These are phyloP conservation scores for Dactylorhiza incarnata DNA, from an alignment of 106 monocot genomes.

Conservation along the genomic window DNA sequence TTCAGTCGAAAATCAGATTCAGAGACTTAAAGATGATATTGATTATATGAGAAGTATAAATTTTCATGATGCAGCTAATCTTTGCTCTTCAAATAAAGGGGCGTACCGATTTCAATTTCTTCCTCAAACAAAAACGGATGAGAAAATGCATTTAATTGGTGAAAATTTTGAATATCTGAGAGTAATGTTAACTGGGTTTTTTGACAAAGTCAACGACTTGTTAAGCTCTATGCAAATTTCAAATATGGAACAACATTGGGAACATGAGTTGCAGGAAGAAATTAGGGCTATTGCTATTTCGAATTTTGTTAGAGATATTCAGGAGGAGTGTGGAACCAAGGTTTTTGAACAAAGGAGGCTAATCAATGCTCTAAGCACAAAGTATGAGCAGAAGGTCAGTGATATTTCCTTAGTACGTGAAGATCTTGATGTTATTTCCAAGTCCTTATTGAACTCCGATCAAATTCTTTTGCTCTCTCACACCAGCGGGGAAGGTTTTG, in stretches of 20 bases:
- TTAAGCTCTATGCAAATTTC: constrained; percentile 21
- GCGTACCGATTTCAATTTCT: not conserved
- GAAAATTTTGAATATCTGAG: constrained; percentile 35
- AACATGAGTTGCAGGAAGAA: constrained; percentile 58
- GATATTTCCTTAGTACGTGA: constrained; percentile 36
- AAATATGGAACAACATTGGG: constrained; percentile 40
- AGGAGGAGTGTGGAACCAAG: constrained; percentile 37
- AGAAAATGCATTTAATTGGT: constrained; percentile 24
- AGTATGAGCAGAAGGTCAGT: constrained; percentile 27
- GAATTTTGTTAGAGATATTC: constrained; percentile 34
- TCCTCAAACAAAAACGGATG: constrained; percentile 7
- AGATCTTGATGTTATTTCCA: constrained; percentile 52
- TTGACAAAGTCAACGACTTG: constrained; percentile 26
- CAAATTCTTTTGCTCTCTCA: constrained; percentile 17
- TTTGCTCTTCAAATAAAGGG: not conserved
- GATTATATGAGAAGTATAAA: constrained; percentile 8
- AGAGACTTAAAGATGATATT: constrained; percentile 37
- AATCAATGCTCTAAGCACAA: constrained; percentile 25
- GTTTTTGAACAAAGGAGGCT: constrained; percentile 38
- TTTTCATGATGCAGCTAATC: constrained; percentile 1
- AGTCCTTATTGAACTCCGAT: constrained; percentile 38
- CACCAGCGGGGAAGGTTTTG: constrained; percentile 36
- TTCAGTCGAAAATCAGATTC: constrained; percentile 53
- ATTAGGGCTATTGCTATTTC: constrained; percentile 27
- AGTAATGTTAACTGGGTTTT: constrained; percentile 17